These are phyloP conservation scores for Iodosphaeria phyllophila DNA, from an alignment of 2,329 filamentous ascomycete species.

Conservation along the genomic window DNA sequence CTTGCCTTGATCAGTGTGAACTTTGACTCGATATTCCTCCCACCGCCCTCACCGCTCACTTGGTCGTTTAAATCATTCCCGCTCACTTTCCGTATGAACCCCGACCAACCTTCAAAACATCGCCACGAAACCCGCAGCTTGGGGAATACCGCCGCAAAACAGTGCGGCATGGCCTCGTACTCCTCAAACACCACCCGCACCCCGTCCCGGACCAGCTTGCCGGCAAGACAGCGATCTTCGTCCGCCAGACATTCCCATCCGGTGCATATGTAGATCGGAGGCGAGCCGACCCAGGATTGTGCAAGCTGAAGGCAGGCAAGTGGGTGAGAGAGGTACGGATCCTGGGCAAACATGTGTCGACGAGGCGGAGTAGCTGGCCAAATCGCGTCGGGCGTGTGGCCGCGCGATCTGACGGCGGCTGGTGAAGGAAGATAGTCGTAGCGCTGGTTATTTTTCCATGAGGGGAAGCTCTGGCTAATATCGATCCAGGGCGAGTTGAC, in stretches of 20 bases:
- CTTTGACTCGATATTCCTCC: slow-evolving; percentile 15
- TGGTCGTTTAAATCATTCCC: too few species aligned
- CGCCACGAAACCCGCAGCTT: slow-evolving; percentile 23
- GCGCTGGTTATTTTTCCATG: slow-evolving; percentile 26
- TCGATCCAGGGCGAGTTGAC: slow-evolving; percentile 55
- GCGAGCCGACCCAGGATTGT: slow-evolving; percentile 37
- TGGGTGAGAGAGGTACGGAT: slow-evolving; percentile 41
- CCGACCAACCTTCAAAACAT: slow-evolving; percentile 35
- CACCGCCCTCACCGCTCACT: too few species aligned
- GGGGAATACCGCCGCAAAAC: slow-evolving; percentile 41
- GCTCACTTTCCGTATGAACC: slow-evolving; percentile 30
- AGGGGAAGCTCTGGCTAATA: slow-evolving; percentile 43
- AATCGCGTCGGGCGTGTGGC: slow-evolving; percentile 24
- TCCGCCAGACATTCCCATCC: slow-evolving; percentile 58
- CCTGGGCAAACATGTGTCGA: slow-evolving; percentile 32
- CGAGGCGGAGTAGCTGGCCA: slow-evolving; percentile 40
- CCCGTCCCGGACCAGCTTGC: slow-evolving; percentile 33
- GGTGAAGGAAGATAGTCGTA: slow-evolving; percentile 47
- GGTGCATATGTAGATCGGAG: slow-evolving; percentile 48
- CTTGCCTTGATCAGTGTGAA: slow-evolving; percentile 29
- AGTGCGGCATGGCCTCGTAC: slow-evolving; percentile 69
- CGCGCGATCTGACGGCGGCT: slow-evolving; percentile 12
- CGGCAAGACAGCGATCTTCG: slow-evolving; percentile 43
- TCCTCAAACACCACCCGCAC: slow-evolving; percentile 48
- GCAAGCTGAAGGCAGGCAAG: slow-evolving; percentile 44